These are phyloP conservation scores for Cystoderma amianthinum DNA, from an alignment of 768 basidiomycete genomes.

Conservation along the genomic window DNA sequence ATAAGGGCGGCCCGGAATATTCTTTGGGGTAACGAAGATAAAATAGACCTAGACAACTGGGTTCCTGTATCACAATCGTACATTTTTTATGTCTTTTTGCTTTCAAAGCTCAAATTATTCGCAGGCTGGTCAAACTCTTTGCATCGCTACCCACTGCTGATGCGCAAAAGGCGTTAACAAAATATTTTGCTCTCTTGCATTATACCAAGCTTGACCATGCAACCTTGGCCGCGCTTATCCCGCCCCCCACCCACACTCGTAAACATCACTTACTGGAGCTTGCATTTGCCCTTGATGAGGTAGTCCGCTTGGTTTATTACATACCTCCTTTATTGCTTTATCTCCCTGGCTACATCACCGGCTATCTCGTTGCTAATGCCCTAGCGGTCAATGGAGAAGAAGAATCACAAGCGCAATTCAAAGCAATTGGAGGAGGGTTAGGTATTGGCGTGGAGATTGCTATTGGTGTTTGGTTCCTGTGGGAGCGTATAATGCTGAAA, in stretches of 20 bases:
- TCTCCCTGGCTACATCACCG: slow-evolving; percentile 52
- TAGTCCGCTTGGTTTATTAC: no score
- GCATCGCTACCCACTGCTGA: neutral
- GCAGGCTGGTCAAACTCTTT: neutral
- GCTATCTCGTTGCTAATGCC: slow-evolving; percentile 31
- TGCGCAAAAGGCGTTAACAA: slow-evolving; percentile 36
- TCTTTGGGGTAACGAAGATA: slow-evolving; percentile 42
- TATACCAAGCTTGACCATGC: slow-evolving; percentile 44
- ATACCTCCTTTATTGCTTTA: slow-evolving; percentile 41
- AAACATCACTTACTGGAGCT: slow-evolving; percentile 25
- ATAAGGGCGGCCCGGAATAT: slow-evolving; percentile 52
- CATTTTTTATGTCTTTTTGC: slow-evolving; percentile 8
- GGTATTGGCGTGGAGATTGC: slow-evolving; percentile 20
- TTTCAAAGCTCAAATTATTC: neutral
- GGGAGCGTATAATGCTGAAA: no score
- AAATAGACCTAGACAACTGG: slow-evolving; percentile 43
- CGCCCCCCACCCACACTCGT: slow-evolving; percentile 13
- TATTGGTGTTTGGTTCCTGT: no score
- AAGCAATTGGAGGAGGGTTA: slow-evolving; percentile 51
- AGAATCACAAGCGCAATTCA: slow-evolving; percentile 67
- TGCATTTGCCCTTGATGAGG: slow-evolving; percentile 24
- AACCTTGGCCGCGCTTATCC: slow-evolving; percentile 24
- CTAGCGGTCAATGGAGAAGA: slow-evolving; percentile 46
- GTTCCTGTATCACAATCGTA: slow-evolving; percentile 53
- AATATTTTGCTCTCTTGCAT: slow-evolving; percentile 50